These are phyloP conservation scores for Parietaria judaica DNA, from an alignment of 306 rosid species.

Conservation along the genomic window DNA sequence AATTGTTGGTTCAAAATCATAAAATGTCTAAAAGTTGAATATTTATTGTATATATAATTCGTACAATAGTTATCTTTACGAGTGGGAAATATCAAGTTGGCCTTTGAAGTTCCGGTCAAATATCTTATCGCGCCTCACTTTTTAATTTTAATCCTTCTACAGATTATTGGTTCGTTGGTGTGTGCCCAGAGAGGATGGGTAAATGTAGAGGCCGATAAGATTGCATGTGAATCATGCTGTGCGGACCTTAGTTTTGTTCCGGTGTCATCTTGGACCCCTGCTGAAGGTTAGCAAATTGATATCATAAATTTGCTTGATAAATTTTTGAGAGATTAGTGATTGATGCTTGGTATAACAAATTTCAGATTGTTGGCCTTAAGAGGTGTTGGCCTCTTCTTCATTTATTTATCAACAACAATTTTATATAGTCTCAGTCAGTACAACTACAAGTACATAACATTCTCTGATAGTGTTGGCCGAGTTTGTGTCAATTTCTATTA, in stretches of 20 bases:
- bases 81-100: too few species aligned
- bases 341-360: too few species aligned
- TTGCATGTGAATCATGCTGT: conserved; percentile 83
- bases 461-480: conserved; percentile 17
- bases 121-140: background rate
- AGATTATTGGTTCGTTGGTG: conserved; percentile 64
- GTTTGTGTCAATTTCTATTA: too few species aligned
- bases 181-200: conserved; percentile 97
- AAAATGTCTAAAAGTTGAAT: too few species aligned
- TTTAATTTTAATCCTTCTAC: conserved; percentile 23
- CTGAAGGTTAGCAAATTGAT: conserved; percentile 60
- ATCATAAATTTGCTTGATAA: background rate
- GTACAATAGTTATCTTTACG: too few species aligned
- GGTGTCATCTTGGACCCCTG: conserved; percentile 54
- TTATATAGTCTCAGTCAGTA: conserved; percentile 2
- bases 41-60: too few species aligned
- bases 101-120: background rate
- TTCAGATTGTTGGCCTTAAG: background rate
- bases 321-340: background rate
- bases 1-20: too few species aligned
- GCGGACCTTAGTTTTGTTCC: conserved; percentile 46
- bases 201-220: conserved; percentile 69
- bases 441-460: conserved; percentile 12
- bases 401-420: too few species aligned
- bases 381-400: too few species aligned